phyloP scores from a whole-genome alignment of 371 early-diverging fungal genomes.

The Mortierella sp. region DNA sequence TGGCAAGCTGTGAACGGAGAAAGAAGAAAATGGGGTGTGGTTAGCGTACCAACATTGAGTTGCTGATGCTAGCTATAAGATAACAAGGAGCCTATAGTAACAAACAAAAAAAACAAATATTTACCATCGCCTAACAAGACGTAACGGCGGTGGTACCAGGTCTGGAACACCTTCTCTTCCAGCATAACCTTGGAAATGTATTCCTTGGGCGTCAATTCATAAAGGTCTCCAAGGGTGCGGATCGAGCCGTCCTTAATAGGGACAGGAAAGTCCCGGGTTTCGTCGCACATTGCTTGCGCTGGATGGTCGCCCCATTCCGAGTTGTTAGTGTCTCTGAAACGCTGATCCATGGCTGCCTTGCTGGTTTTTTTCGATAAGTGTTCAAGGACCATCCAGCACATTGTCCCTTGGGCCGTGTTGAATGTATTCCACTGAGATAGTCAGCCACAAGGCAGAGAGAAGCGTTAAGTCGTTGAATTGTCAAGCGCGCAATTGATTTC shows the following conservation, averaged over 20 bases:
- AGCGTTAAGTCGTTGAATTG: no score
- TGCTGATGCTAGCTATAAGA: no score
- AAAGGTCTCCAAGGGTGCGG: constrained; percentile 1
- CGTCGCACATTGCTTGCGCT: not conserved
- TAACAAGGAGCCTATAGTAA: not conserved
- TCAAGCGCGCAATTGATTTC: no score
- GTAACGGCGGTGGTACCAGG: not conserved
- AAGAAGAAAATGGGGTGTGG: not conserved
- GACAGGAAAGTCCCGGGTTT: not conserved
- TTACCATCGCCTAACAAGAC: constrained; percentile 3
- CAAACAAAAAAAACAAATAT: no score
- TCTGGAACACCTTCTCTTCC: constrained; percentile 14
- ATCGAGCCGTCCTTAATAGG: not conserved
- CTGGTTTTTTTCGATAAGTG: not conserved
- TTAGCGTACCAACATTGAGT: no score
- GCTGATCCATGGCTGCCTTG: not conserved
- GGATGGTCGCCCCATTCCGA: not conserved
- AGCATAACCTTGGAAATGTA: constrained; percentile 11
- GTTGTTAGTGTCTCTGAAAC: not conserved
- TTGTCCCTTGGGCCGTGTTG: not conserved
- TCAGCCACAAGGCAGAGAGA: not conserved
- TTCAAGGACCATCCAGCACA: not conserved
- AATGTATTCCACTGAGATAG: not conserved
- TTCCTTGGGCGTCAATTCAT: not conserved
- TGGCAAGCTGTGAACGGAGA: not conserved